Evolutionary conservation across 768 basidiomycete genomes (phyloP).

Genomic region (Boletellus emodensis): DNA sequence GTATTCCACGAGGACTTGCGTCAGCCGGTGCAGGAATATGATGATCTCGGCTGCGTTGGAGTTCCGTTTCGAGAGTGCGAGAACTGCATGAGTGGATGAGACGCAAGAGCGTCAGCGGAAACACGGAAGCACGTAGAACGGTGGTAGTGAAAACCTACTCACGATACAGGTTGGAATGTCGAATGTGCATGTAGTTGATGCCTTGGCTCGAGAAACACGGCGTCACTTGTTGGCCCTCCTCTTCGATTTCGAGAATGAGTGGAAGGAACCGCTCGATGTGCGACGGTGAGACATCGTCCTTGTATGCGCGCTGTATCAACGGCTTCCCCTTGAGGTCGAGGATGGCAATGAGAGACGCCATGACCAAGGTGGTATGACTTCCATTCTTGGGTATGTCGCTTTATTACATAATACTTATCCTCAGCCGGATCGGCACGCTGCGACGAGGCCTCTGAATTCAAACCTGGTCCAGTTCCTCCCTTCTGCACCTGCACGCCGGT

Average conservation of each 20-base stretch:
- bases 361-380: constrained; percentile 19
- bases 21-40: constrained; percentile 91
- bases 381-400: constrained; percentile 8
- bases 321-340: constrained; percentile 99
- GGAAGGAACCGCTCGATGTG: constrained; percentile 94
- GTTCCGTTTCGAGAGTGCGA: constrained; percentile 94
- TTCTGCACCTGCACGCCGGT: too few species aligned
- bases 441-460: too few species aligned
- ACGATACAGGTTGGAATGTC: constrained; percentile 97
- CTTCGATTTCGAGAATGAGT: constrained; percentile 90
- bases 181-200: constrained; percentile 97
- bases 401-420: too few species aligned
- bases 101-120: background rate
- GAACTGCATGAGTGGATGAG: constrained; percentile 48
- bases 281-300: constrained; percentile 88
- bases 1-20: constrained; percentile 92
- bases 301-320: constrained; percentile 92
- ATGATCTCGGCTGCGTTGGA: constrained; percentile 94
- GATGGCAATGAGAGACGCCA: constrained; percentile 81
- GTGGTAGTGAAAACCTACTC: constrained; percentile 23
- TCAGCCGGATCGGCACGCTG: too few species aligned
- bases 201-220: constrained; percentile 96
- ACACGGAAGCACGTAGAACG: too few species aligned
- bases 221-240: constrained; percentile 93
- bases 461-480: too few species aligned